These are phyloP conservation scores for Sequoiadendron giganteum DNA, from an alignment of 75 land plant species.

Conservation along the genomic window DNA sequence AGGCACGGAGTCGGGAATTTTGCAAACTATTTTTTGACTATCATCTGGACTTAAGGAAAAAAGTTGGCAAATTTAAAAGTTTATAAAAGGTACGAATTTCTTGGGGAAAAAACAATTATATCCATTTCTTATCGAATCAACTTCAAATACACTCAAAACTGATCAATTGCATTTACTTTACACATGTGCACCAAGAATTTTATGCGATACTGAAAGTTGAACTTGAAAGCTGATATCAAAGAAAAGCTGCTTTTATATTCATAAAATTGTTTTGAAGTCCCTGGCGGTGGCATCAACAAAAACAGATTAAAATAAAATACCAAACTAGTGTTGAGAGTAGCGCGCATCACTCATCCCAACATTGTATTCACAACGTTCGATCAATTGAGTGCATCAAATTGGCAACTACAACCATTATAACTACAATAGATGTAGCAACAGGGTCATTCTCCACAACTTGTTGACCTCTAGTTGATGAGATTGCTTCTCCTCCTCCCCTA, in stretches of 20 bases:
- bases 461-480: no score
- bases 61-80: background rate
- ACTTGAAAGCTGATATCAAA: background rate
- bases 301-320: background rate
- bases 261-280: background rate
- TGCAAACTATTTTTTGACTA: background rate
- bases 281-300: background rate
- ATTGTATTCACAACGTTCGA: background rate
- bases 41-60: background rate
- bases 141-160: background rate
- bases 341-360: background rate
- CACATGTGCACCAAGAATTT: background rate
- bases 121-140: no score
- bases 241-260: background rate
- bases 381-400: no score
- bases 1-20: background rate
- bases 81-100: background rate
- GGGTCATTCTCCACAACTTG: no score
- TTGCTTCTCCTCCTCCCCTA: no score
- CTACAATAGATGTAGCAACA: no score
- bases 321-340: background rate
- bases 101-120: background rate
- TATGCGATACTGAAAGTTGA: background rate
- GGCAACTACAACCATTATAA: no score
- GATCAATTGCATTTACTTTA: background rate